Conservation (phyloP, 2,329 filamentous ascomycete species). For the Beauveria pseudobassiana region DNA sequence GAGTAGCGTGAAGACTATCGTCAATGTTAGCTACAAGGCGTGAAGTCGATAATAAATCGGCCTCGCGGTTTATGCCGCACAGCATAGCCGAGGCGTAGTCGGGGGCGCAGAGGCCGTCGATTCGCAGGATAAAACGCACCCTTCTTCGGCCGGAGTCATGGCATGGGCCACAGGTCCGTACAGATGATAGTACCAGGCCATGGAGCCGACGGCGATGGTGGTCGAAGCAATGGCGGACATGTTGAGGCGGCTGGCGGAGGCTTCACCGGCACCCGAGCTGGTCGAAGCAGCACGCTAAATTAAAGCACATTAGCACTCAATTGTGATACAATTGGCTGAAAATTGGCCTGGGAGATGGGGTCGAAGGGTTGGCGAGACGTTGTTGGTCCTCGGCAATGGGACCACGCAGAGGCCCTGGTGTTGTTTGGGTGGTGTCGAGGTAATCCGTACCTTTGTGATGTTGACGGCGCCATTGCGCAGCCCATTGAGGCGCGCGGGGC, state of each 20-base stretch:
- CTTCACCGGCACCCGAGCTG: conserved; percentile 63
- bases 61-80: conserved; percentile 12
- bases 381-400: conserved; percentile 28
- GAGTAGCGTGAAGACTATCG: conserved; percentile 75
- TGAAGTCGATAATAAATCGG: not conserved
- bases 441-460: conserved; percentile 60
- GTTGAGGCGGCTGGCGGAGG: conserved; percentile 73
- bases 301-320: conserved; percentile 30
- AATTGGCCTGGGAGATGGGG: conserved; percentile 14
- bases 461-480: conserved; percentile 66
- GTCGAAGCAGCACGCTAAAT: conserved; percentile 61
- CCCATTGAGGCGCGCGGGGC: conserved; percentile 78
- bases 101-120: not conserved
- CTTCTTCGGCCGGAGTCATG: conserved; percentile 92
- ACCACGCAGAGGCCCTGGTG: conserved; percentile 18
- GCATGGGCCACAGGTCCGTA: conserved; percentile 85
- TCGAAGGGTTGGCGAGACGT: conserved; percentile 23
- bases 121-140: conserved; percentile 58
- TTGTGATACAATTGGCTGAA: conserved; percentile 13
- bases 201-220: conserved; percentile 75
- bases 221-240: conserved; percentile 82
- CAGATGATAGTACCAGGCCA: conserved; percentile 96
- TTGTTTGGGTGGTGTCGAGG: conserved; percentile 15
- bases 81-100: not conserved
- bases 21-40: conserved; percentile 19